Base-by-base conservation (phyloP, 1,139 yeast species). In the Protomyces inouyei region DNA sequence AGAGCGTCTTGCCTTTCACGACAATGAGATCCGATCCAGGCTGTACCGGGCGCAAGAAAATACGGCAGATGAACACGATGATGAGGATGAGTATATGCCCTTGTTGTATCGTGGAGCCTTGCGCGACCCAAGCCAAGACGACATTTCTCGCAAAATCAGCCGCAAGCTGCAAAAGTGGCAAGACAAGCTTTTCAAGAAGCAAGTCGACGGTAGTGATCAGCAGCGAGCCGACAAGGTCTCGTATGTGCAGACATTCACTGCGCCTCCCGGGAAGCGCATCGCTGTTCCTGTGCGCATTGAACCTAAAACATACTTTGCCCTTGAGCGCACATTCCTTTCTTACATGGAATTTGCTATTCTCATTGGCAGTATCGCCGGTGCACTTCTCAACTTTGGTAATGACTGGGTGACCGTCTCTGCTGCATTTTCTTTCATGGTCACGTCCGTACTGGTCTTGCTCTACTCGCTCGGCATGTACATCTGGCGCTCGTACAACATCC, bases 301-400 rank as follows among this genome's bases (percentile, higher is more conserved):
- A 76, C 99, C 99, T 69, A 93, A 93, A 77, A 98, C 93, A 28
- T 95, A 93, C 79, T 93, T 93, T 75, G 98, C 98, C 71, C 93
- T 93, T 75, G 99, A 93, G 78, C 88, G 99, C 81, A 93, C 98
- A 1, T 93, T 93, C 76, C 82, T 93, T 68, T 88, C 97, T 46
- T 93, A 98, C 98, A 82, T 93, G 71, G 95, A 93, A 76, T 91
- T 93, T 79, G 92, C 98, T 32, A 96, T 95, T 67, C 85, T 93
- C 72, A 81, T 93, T 69, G 97, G 98, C 12, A 93, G 97, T 54
- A 82, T 93, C 71, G 97, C 97, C 66, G 92, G 93, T 67, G 97
- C 97, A 61, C 80, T 93, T 72, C 82, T 93, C 71, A 92, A 92
- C 78, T 93, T 90, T 75, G 98, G 98, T 74, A 95, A 89, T 60